phyloP scores from a whole-genome alignment of 495 filamentous ascomycete species.

The Hypoxylon fragiforme region DNA sequence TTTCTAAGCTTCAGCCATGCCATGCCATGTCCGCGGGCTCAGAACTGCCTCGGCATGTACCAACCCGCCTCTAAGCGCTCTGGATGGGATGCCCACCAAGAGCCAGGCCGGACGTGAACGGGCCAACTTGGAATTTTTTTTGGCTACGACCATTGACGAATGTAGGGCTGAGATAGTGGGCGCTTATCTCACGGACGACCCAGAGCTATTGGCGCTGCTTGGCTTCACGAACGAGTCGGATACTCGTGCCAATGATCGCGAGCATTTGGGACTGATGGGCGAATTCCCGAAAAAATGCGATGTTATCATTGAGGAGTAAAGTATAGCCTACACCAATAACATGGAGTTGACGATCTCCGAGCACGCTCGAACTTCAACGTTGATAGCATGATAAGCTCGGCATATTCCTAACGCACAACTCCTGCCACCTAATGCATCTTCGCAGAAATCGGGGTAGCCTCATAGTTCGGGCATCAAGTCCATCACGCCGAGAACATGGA shows the following conservation, averaged over 20 bases:
- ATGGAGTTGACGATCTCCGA: constrained; percentile 49
- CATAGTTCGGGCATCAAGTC: constrained; percentile 42
- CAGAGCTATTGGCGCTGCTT: constrained; percentile 46
- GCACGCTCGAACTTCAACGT: constrained; percentile 50
- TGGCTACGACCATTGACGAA: constrained; percentile 52
- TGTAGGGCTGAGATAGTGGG: constrained; percentile 51
- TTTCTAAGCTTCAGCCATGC: constrained; percentile 15
- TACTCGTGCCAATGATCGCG: constrained; percentile 41
- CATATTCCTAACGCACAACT: too few species aligned
- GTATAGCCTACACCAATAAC: constrained; percentile 50
- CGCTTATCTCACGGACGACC: constrained; percentile 49
- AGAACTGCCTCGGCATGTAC: background rate
- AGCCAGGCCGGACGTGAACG: constrained; percentile 53
- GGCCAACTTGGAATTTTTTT: constrained; percentile 49
- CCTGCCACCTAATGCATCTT: background rate
- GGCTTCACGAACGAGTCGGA: constrained; percentile 42
- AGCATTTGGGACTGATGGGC: too few species aligned
- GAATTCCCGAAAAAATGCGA: too few species aligned
- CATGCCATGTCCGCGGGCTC: too few species aligned
- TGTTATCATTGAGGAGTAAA: constrained; percentile 41
- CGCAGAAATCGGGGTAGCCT: constrained; percentile 51
- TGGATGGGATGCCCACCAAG: constrained; percentile 46
- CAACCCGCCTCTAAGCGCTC: constrained; percentile 47
- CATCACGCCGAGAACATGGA: background rate
- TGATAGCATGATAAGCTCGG: constrained; percentile 40